Percentiles rank a stretch among this genome's conserved stretches.
Conservation (phyloP, 208 protist genomes). For the Crithidia fasciculata region DNA sequence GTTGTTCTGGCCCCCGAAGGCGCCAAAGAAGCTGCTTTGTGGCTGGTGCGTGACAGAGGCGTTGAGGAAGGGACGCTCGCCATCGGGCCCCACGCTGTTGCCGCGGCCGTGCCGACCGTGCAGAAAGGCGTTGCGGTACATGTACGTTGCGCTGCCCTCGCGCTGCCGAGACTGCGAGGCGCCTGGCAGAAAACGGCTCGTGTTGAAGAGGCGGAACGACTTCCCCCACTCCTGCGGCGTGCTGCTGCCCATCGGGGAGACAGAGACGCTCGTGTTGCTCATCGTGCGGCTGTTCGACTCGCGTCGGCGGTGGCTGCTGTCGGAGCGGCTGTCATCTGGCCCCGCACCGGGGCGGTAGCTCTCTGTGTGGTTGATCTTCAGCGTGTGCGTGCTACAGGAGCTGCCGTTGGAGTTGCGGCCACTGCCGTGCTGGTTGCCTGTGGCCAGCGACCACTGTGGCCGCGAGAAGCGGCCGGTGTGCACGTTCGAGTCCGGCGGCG, state of each 20-base stretch:
- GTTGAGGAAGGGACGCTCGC: slow-evolving; percentile 20
- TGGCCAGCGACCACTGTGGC: slow-evolving; percentile 43
- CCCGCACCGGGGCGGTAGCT: slow-evolving; percentile 35
- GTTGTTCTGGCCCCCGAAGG: slow-evolving; percentile 3
- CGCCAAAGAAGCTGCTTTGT: slow-evolving; percentile 29
- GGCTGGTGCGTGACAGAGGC: slow-evolving; percentile 21
- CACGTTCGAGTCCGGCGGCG: slow-evolving; percentile 56
- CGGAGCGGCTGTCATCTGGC: slow-evolving; percentile 26
- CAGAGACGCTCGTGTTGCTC: slow-evolving; percentile 64
- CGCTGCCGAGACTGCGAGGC: slow-evolving; percentile 32
- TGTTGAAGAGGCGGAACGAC: slow-evolving; percentile 83
- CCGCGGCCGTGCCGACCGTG: slow-evolving; percentile 23
- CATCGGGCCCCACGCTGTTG: slow-evolving; percentile 25
- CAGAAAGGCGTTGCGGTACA: slow-evolving; percentile 44
- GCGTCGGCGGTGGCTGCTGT: slow-evolving; percentile 25
- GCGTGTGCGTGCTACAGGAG: slow-evolving; percentile 36
- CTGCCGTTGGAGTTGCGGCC: slow-evolving; percentile 20
- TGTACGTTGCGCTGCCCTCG: slow-evolving; percentile 32
- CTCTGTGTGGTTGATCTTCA: slow-evolving; percentile 39
- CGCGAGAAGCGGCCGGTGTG: slow-evolving; percentile 63
- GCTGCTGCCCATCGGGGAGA: slow-evolving; percentile 64
- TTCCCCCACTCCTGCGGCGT: slow-evolving; percentile 65
- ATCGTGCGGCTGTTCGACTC: slow-evolving; percentile 45
- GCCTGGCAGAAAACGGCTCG: slow-evolving; percentile 38
- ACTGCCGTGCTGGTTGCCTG: slow-evolving; percentile 25